Evolutionary conservation across 2,329 filamentous ascomycete genomes (phyloP).

Genomic region (Alternaria novae-zelandiae): DNA sequence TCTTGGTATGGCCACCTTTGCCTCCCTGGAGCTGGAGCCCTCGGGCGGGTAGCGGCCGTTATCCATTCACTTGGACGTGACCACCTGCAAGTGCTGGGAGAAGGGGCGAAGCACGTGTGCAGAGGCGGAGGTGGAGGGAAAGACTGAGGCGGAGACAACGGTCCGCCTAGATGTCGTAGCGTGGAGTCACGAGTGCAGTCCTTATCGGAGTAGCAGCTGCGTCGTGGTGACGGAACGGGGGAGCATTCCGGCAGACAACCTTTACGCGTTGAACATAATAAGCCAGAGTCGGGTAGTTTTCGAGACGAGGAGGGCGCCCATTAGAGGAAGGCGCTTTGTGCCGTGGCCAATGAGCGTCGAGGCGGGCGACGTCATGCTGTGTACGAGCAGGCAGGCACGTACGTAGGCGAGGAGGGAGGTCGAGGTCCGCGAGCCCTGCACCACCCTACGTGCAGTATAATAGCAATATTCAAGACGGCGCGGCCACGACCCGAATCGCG

Average conservation of each 20-base stretch:
- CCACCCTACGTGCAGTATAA: neutral
- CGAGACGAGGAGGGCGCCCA: neutral
- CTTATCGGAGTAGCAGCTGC: neutral
- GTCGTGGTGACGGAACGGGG: neutral
- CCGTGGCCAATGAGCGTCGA: neutral
- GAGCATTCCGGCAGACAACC: neutral
- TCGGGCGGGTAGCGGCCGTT: conserved; percentile 1
- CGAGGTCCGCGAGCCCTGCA: neutral
- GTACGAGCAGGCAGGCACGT: neutral
- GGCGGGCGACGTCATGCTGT: conserved; percentile 1
- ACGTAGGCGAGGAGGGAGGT: neutral
- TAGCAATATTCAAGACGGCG: neutral
- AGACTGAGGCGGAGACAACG: neutral
- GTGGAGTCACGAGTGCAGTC: neutral
- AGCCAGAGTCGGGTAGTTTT: neutral
- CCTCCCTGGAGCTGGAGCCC: neutral
- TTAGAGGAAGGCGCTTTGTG: neutral
- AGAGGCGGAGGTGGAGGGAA: neutral
- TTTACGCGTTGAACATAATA: neutral
- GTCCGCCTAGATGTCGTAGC: neutral
- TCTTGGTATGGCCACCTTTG: conserved; percentile 14
- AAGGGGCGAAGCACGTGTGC: neutral
- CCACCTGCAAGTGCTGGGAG: neutral
- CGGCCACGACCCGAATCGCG: neutral
- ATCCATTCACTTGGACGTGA: neutral